Base-by-base conservation (phyloP, 140 eudicot species). In the Senecio squalidus region DNA sequence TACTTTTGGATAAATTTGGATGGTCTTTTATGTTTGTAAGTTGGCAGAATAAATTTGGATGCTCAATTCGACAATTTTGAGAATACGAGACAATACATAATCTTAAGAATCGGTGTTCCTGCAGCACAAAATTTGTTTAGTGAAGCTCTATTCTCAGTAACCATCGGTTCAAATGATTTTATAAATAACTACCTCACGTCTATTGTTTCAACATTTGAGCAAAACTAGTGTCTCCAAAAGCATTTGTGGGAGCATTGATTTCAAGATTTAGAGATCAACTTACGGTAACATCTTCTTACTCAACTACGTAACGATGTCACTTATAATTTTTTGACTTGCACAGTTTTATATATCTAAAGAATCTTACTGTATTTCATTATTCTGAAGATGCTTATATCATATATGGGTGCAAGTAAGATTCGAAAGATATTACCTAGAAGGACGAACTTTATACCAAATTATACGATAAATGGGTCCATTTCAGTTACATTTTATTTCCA, bases 121-220 rank as follows among this genome's bases (percentile, higher is more conserved):
- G 61, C 61, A 34, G 29, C 67, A 21, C 4, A 0, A 23, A 25
- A 39, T 55, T 7, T 72, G 39, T 27, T 72, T 2, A 64, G 60
- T 21, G 48, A 9, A 10, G 28, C 77, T 4, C 67, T 72, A 31
- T 72, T 46, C 33, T 25, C 41, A 9, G 39, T 64, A 9, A 55
- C 77, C 36, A 64, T 39, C 9, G 65, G 77, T 55, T 56, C 72
- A 36, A 72, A 72, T 11, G 72, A 72, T 65, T 64, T 72, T 36
- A 56, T 72, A 41, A 72, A 64, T 48, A 72, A 72, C 30, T 68
- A 57, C 52, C 26, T 38, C 29, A 45, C 26, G 38, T 23, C 55
- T 11, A 9, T 0, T n/a, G n/a, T n/a, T n/a, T n/a, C n/a, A n/a
- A n/a, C n/a, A n/a, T n/a, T n/a, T n/a, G n/a, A n/a, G n/a, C 23